A percentile compares a stretch with the other conserved stretches of the same genome.
phyloP scores from a whole-genome alignment of 257 asterid species.

The Solanum appendiculatum region DNA sequence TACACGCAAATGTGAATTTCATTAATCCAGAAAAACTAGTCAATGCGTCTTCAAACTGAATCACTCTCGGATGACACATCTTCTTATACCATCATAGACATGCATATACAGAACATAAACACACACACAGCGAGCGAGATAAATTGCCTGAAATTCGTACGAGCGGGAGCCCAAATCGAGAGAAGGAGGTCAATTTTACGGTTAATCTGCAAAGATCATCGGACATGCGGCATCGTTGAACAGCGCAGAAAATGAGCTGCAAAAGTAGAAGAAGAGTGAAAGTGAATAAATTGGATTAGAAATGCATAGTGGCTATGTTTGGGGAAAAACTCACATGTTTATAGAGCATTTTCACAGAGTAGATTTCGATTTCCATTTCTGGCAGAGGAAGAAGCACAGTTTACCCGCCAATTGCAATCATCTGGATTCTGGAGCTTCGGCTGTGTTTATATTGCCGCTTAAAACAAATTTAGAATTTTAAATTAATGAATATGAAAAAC shows the following conservation, averaged over 20 bases:
- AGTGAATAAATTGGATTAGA: neutral
- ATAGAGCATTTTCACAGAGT: conserved; percentile 43
- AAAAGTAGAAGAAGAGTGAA: neutral
- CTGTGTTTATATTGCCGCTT: neutral
- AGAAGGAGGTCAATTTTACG: conserved; percentile 27
- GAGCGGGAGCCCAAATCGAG: conserved; percentile 20
- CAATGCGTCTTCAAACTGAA: neutral
- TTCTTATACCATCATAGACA: neutral
- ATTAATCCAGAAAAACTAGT: neutral
- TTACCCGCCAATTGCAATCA: neutral
- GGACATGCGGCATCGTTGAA: conserved; percentile 65
- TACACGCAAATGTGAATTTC: neutral
- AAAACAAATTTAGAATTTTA: neutral
- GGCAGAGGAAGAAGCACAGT: neutral
- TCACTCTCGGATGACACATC: neutral
- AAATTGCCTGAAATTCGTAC: conserved; percentile 56
- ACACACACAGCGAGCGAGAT: neutral
- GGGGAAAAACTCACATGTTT: conserved; percentile 22
- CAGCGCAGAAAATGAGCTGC: conserved; percentile 67
- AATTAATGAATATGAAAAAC: neutral
- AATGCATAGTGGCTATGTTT: neutral
- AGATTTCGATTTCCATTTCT: conserved; percentile 36
- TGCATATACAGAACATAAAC: neutral
- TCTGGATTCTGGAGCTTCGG: neutral
- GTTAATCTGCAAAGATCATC: conserved; percentile 73